Evolutionary conservation across 345 rosid species (phyloP), one percentile per base, ranked within the genome.

Genomic region (Moringa oleifera): DNA sequence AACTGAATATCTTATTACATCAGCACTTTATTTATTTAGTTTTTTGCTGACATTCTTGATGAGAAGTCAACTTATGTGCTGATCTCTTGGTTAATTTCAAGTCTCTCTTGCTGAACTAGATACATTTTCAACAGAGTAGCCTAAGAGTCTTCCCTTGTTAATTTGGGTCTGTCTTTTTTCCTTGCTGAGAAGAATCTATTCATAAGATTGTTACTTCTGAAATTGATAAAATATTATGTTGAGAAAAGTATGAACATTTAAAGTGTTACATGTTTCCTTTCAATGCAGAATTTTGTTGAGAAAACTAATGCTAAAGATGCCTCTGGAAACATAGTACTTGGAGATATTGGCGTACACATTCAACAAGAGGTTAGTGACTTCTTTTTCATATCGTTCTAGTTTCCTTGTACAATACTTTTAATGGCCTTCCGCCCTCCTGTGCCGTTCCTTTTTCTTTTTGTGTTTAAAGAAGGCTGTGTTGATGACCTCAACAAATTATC

Each of bases 231-330:
- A 6, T 63, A 55, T 36, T 23, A 24, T 20, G 15, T 20, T 8
- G 37, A 33, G 37, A 11, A n/a, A 33, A 54, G 23, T 20, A 41
- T 45, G 20, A 57, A 57, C 9, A 25, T 49, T 61, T 57, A 53
- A 74, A 28, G n/a, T n/a, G 33, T 20, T 65, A 5, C 21, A 28
- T 67, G 20, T 55, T 64, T 22, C 64, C 25, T 63, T 58, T 15
- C 50, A 20, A 24, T 80, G 80, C 81, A 95, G 99, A 77, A 77
- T 75, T 81, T 86, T 24, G 75, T 91, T 5, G 58, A 84, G 84
- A 85, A 79, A 83, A 95, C 93, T 24, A 95, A 91, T 64, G 97
- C 97, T 11, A 91, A 59, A 54, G 97, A 91, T 85, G 96, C 97
- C 67, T 95, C 99, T 31, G 97, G 99, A 68, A 95, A 95, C 79